These are phyloP conservation scores for Mucor velutinosus DNA, from an alignment of 371 early-diverging fungal species.

Conservation along the genomic window DNA sequence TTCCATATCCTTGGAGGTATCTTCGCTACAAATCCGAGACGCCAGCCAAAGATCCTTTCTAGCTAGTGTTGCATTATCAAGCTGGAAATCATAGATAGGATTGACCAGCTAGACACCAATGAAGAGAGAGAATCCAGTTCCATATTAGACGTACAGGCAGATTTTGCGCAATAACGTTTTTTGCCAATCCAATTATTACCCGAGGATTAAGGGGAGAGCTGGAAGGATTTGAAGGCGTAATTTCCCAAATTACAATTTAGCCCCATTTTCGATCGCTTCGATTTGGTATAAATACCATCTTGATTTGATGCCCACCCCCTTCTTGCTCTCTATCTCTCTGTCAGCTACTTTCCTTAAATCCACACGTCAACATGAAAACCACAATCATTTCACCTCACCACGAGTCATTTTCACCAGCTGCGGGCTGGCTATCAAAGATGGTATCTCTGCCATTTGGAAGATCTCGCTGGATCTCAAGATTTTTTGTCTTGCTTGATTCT, in stretches of 20 bases:
- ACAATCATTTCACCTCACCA: neutral
- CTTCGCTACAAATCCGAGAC: too few species aligned
- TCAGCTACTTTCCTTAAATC: neutral
- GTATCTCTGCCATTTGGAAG: conserved; percentile 22
- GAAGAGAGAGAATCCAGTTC: neutral
- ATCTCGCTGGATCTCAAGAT: conserved; percentile 26
- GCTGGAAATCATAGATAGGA: neutral
- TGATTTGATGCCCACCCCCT: neutral
- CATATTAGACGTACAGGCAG: neutral
- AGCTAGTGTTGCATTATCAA: neutral
- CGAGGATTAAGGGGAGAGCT: neutral
- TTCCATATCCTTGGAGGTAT: too few species aligned
- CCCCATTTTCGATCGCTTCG: neutral
- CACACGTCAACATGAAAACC: neutral
- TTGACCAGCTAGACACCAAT: neutral
- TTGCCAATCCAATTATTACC: neutral
- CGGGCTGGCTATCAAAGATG: conserved; percentile 29
- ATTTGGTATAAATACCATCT: neutral
- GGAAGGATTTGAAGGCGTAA: neutral
- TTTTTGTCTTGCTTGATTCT: conserved; percentile 30
- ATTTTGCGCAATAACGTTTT: neutral
- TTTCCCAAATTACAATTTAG: neutral
- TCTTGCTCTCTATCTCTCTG: neutral
- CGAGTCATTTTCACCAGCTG: conserved; percentile 11
- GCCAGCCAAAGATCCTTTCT: neutral